Base-by-base conservation (phyloP, 148 eudicot species). In the Vaccinium myrtillus region DNA sequence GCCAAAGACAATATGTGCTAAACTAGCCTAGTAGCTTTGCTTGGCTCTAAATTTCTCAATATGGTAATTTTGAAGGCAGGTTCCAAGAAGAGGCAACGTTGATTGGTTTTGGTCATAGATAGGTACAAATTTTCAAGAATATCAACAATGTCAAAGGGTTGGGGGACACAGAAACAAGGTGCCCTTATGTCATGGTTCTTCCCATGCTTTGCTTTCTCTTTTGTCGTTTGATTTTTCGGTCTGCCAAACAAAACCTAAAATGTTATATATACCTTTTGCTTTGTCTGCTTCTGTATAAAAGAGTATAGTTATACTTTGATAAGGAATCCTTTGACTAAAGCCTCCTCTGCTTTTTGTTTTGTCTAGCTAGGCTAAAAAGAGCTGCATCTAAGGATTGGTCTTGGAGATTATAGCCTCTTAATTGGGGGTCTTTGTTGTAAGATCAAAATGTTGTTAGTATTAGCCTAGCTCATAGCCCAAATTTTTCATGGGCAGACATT, bases 131-230 rank as follows among this genome's bases (percentile, higher is more conserved):
- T 55, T 43, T 56, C n/a, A 61, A 10, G 43, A 43, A 71, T 69
- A 59, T 78, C 79, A 85, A 65, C 74, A 27, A 48, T 85, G 83
- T 73, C 51, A 78, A 84, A 77, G 43, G 48, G 51, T n/a, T 21
- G 56, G 78, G 85, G 82, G 82, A 75, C 89, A 87, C 21, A 81
- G 61, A 83, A 85, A 79, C 84, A 87, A 83, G 81, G 75, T 65
- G 53, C 59, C 83, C 83, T 87, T 43, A 70, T 87, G 59, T 74
- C 56, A 65, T 61, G 81, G 81, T 69, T 14, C 81, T 23, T 61
- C 25, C 85, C 84, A 87, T 83, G 77, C 81, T 87, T 59, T 75
- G 10, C 56, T 65, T 79, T 83, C 23, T 11, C 73, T 46, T 69
- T 85, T 46, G 14, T 85, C 65, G 46, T 73, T 81, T 80, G 79